A percentile compares a stretch with the other conserved stretches of the same genome.
These are phyloP conservation scores for Babesia sp. DNA, from an alignment of 169 alveolate genomes.

Conservation along the genomic window DNA sequence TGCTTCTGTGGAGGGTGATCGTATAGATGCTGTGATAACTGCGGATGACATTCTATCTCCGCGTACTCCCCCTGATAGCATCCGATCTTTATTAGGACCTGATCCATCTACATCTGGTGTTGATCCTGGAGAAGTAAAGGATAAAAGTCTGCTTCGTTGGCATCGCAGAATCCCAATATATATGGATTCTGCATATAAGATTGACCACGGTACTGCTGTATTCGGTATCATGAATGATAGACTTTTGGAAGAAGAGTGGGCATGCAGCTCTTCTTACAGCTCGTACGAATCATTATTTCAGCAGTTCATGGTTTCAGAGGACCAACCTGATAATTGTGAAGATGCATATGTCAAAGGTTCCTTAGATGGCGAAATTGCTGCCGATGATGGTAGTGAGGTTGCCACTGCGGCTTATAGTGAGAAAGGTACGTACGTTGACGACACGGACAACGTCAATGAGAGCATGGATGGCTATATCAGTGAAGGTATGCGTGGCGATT, in stretches of 20 bases:
- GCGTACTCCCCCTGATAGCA: constrained; percentile 2
- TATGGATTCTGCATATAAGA: constrained; percentile 43
- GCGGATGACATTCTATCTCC: constrained; percentile 30
- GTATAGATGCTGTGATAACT: constrained; percentile 11
- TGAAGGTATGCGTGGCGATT: background rate
- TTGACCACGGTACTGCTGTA: constrained; percentile 28
- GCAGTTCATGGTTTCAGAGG: background rate
- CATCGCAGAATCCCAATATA: constrained; percentile 23
- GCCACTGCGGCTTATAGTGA: background rate
- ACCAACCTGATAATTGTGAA: background rate
- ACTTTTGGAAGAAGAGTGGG: constrained; percentile 39
- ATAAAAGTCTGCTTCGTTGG: background rate
- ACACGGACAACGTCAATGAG: background rate
- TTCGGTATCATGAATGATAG: constrained; percentile 50
- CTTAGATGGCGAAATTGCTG: background rate
- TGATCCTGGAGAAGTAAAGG: background rate
- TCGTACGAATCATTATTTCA: constrained; percentile 3
- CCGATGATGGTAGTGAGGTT: background rate
- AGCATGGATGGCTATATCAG: background rate
- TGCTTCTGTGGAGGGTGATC: background rate
- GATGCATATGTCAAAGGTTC: background rate
- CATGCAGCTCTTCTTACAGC: constrained; percentile 32
- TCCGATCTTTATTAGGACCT: background rate
- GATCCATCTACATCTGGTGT: background rate
- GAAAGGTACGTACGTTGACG: background rate